Conservation (phyloP, 2,329 filamentous ascomycete species). For the Metarhizium brunneum region DNA sequence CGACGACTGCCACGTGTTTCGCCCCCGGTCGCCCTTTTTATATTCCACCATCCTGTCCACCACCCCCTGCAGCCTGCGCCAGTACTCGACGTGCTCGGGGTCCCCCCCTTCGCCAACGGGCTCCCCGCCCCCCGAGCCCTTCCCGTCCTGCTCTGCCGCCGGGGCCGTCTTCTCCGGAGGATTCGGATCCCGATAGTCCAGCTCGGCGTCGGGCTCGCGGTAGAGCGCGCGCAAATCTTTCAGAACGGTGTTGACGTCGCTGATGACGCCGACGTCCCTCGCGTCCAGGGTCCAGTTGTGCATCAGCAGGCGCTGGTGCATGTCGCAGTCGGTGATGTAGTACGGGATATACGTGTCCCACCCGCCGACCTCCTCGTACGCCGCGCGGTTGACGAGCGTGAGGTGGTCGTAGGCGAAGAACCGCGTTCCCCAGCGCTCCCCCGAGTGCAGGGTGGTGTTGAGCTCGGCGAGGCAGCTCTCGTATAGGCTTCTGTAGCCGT, state of each 20-base stretch:
- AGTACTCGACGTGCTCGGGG: constrained; percentile 8
- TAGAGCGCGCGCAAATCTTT: constrained; percentile 37
- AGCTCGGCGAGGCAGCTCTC: too few relatives aligned
- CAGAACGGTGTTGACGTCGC: constrained; percentile 34
- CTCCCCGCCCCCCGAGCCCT: too few relatives aligned
- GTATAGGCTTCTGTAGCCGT: too few relatives aligned
- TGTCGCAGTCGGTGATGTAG: constrained; percentile 49
- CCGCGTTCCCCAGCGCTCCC: too few relatives aligned
- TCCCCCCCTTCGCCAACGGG: not conserved
- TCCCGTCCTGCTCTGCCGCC: not conserved
- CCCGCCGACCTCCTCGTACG: constrained; percentile 13
- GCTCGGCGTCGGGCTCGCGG: not conserved
- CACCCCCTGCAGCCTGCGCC: constrained; percentile 12
- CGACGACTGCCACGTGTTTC: too few relatives aligned
- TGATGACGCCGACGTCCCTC: constrained; percentile 23
- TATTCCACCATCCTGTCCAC: constrained; percentile 8
- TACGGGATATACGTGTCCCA: constrained; percentile 52
- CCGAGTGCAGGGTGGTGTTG: too few relatives aligned
- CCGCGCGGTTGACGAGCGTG: too few relatives aligned
- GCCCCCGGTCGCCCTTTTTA: too few relatives aligned
- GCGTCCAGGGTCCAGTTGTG: constrained; percentile 31
- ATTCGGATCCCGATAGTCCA: not conserved
- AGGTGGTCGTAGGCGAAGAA: too few relatives aligned
- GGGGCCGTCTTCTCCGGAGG: not conserved
- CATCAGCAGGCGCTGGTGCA: constrained; percentile 40